phyloP scores from a whole-genome alignment of 495 filamentous ascomycete species.

The Alectoria sarmentosa region DNA sequence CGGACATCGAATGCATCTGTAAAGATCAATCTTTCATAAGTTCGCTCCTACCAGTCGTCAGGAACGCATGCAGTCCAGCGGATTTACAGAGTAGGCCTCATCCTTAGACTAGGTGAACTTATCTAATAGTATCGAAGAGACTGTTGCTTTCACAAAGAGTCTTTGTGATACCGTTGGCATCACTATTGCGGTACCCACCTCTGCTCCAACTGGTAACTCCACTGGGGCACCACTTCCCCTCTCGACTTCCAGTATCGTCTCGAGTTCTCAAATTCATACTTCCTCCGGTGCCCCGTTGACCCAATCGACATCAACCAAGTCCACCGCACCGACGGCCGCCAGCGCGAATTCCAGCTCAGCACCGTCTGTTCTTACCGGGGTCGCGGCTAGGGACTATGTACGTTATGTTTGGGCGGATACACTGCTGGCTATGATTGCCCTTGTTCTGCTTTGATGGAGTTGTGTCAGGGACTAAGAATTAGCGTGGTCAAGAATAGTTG shows the following conservation, averaged over 20 bases:
- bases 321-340: neutral
- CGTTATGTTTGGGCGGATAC: neutral
- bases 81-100: conserved; percentile 13
- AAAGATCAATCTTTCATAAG: conserved; percentile 14
- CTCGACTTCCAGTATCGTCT: neutral
- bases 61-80: conserved; percentile 13
- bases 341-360: neutral
- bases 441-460: neutral
- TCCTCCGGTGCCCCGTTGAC: neutral
- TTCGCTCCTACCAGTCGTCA: conserved; percentile 16
- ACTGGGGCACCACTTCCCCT: neutral
- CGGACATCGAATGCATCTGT: conserved; percentile 18
- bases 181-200: neutral
- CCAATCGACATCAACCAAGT: neutral
- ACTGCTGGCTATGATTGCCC: neutral
- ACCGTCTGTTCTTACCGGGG: neutral
- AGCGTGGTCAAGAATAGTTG: neutral
- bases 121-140: neutral
- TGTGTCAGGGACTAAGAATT: neutral
- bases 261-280: neutral
- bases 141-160: neutral
- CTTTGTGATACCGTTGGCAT: conserved; percentile 4
- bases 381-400: neutral
- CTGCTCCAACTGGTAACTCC: neutral
- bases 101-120: neutral